Base-by-base conservation (phyloP, 805 yeast species). In the Saturnispora zaruensis region DNA sequence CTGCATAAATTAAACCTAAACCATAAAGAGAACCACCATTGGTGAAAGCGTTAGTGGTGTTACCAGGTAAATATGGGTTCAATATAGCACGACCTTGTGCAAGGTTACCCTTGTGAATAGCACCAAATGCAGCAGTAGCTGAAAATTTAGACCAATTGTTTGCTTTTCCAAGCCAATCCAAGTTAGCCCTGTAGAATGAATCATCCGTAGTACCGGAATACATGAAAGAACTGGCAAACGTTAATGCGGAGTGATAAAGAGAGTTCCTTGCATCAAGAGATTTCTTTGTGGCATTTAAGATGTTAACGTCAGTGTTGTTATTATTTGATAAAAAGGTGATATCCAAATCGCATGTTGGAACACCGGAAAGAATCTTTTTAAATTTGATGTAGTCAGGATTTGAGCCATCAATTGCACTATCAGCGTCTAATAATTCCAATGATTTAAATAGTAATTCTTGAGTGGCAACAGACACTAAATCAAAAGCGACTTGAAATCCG, bases 101-200 rank as follows among this genome's bases (percentile, higher is more conserved):
- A 51, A 93, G 74, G 66, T 91, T 91, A 48, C 99, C 98, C 62
- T 84, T 86, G 66, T 93, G 98, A 57, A 93, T 90, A 28, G 91
- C 98, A 64, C 99, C 99, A 53, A 93, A 72, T 13, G 98, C 97
- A 7, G 98, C 98, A 13, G 98, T 91, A 2, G 98, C 97, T 0
- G 96, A 82, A 66, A 93, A 93, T 64, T 91, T 93, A 5, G 97
- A 89, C 99, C 99, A 93, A 67, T 91, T 89, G 44, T 91, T 83
- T n/a, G 99, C 97, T 68, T 89, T 87, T 41, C 95, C 95, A 57
- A 93, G 74, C 97, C 98, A 93, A 60, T 91, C 96, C 61, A 89
- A 73, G 63, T 93, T 93, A 41, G 84, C 78, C 65, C 96, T 78
- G 69, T 91, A 85, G 62, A 93, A 93, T 0, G 89, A 80, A 65